phyloP scores from a whole-genome alignment of 441 rosid species.

The Jatropha podagrica region DNA sequence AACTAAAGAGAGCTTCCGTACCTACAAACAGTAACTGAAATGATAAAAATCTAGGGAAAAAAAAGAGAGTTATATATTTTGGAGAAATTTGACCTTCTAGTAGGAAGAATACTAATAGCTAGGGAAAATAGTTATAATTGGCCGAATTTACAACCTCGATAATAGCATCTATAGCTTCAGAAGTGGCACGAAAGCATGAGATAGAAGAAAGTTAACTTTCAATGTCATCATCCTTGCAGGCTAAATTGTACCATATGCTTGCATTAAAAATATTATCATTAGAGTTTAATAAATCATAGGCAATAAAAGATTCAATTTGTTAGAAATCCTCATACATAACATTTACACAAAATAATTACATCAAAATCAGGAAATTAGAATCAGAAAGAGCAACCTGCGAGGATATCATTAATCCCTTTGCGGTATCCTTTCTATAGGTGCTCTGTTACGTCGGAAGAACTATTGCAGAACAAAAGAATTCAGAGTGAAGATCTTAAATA shows the following conservation, averaged over 20 bases:
- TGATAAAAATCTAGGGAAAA: too few species aligned
- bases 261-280: constrained; percentile 53
- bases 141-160: too few species aligned
- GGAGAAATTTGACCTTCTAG: too few species aligned
- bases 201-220: neutral
- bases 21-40: too few species aligned
- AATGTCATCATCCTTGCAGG: constrained; percentile 37
- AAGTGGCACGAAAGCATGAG: too few species aligned
- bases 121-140: too few species aligned
- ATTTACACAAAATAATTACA: constrained; percentile 4
- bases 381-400: constrained; percentile 54
- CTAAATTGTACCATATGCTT: constrained; percentile 81
- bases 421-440: constrained; percentile 68
- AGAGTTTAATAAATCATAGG: constrained; percentile 79
- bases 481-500: constrained; percentile 45
- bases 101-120: too few species aligned
- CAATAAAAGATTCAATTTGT: constrained; percentile 38
- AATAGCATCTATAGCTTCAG: too few species aligned
- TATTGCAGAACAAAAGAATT: constrained; percentile 55
- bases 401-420: constrained; percentile 73
- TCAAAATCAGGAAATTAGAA: neutral
- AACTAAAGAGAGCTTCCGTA: too few species aligned
- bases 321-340: constrained; percentile 6
- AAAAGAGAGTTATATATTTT: too few species aligned
- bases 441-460: constrained; percentile 63